These are phyloP conservation scores for Cystofilobasidium capitatum DNA, from an alignment of 768 basidiomycete genomes.

Conservation along the genomic window DNA sequence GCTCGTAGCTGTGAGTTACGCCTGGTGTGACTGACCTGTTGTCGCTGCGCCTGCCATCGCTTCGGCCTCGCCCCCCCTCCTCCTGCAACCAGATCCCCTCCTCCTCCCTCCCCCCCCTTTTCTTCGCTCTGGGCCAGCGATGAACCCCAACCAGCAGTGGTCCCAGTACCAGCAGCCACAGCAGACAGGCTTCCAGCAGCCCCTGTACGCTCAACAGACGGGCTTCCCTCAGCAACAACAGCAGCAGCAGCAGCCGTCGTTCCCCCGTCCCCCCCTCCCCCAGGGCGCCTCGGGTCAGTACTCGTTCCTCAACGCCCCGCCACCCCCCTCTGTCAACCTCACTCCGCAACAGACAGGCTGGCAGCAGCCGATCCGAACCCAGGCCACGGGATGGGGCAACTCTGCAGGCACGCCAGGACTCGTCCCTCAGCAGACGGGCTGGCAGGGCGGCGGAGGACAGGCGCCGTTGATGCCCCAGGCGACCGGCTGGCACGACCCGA, in stretches of 20 bases:
- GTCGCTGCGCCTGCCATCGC: too few species aligned
- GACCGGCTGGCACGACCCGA: constrained; percentile 59
- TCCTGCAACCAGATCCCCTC: not conserved
- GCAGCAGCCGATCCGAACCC: constrained; percentile 17
- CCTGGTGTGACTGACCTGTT: too few species aligned
- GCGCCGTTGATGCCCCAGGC: constrained; percentile 55
- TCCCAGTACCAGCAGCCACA: constrained; percentile 38
- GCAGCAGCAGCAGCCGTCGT: constrained; percentile 21
- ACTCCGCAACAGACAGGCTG: constrained; percentile 27
- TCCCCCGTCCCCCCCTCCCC: constrained; percentile 10
- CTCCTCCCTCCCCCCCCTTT: not conserved
- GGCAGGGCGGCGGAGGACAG: constrained; percentile 39
- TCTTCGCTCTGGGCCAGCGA: not conserved
- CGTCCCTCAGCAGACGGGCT: constrained; percentile 49
- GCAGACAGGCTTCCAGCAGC: constrained; percentile 32
- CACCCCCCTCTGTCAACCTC: constrained; percentile 25
- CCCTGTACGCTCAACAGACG: constrained; percentile 32
- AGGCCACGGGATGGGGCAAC: constrained; percentile 21
- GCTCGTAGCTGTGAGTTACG: too few species aligned
- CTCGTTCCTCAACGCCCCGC: constrained; percentile 33
- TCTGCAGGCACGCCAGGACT: constrained; percentile 43
- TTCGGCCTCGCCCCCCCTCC: too few species aligned
- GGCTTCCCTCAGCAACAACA: constrained; percentile 29
- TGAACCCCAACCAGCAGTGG: constrained; percentile 8
- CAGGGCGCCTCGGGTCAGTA: constrained; percentile 13